A percentile compares a stretch with the other conserved stretches of the same genome.
phyloP scores from a whole-genome alignment of 495 filamentous ascomycete species.

The Podospora pseudopauciseta region DNA sequence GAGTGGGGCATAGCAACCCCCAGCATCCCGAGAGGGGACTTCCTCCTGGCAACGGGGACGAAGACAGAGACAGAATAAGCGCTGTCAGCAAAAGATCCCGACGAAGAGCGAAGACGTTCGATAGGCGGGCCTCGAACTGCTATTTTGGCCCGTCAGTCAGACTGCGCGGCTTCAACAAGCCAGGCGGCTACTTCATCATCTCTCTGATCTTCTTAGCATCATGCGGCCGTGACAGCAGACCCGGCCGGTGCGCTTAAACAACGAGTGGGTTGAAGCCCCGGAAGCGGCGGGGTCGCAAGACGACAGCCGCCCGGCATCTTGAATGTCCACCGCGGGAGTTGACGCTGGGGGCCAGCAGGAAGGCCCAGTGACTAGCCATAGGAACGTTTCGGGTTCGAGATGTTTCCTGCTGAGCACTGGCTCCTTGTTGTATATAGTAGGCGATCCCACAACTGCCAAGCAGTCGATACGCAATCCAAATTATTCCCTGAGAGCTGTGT shows the following conservation, averaged over 20 bases:
- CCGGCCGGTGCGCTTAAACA: slow-evolving; percentile 16
- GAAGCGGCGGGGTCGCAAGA: slow-evolving; percentile 9
- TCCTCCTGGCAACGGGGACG: neutral
- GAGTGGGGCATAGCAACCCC: neutral
- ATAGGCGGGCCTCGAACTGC: neutral
- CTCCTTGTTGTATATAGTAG: neutral
- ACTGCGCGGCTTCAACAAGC: neutral
- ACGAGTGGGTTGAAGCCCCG: slow-evolving; percentile 1
- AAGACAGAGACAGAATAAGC: neutral
- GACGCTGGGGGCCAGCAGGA: slow-evolving; percentile 3
- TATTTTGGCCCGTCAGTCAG: neutral
- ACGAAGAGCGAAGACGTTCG: neutral
- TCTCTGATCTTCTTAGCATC: neutral
- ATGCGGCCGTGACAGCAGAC: slow-evolving; percentile 14
- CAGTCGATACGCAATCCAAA: neutral
- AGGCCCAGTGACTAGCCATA: neutral
- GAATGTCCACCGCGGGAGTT: slow-evolving; percentile 3
- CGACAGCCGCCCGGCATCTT: slow-evolving; percentile 14
- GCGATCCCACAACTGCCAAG: neutral
- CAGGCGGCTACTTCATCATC: neutral
- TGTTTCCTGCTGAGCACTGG: slow-evolving; percentile 1
- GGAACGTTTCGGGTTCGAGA: slow-evolving; percentile 2
- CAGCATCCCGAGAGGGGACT: neutral
- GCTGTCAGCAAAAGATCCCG: neutral
- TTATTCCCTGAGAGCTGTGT: neutral